Base-by-base conservation (phyloP, 768 basidiomycete genomes). In the Coprinellus micaceus region DNA sequence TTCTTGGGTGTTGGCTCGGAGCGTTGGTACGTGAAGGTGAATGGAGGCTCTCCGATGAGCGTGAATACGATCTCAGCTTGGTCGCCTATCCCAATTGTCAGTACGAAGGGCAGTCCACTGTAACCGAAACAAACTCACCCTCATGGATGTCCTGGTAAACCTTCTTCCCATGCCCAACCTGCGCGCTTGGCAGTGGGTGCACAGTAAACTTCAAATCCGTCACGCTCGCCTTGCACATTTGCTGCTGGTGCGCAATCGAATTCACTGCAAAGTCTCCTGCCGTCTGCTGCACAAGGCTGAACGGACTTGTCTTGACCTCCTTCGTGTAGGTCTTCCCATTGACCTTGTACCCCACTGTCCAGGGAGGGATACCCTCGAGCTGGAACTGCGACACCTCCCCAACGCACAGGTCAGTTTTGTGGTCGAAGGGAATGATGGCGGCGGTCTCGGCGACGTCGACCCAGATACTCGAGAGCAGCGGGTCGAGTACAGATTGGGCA, bases 401-500 rank as follows among this genome's bases (percentile, higher is more conserved):
- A 1, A 91, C 88, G 71, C 97, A 99, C 58, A 89, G 86, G 65
- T 98, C 87, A 61, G 78, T 78, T 55, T 84, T 79, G 55, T 86
- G 76, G 63, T 89, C 88, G 61, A 94, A 83, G 4, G 96, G 88
- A 45, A 93, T 80, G 53, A 99, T 94, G 12, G 91, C 85, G 9
- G 97, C 97, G 1, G 92, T 92, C 71, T 99, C 97, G 2, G 94
- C 91, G n/a, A 98, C 94, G 62, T 98, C 93, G 12, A 94, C 82
- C 87, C 88, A 89, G 37, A 91, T 79, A 17, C 83, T 82, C 52
- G 82, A 78, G 29, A 72, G 71, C 33, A 81, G 67, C 2, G 84
- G 83, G 58, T 90, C 83, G 13, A 88, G 75, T 33, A 80, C 74
- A 13, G 84, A 81, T 54, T 92, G 87, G 50, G 85, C 86, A 70